Evolutionary conservation across 2,329 filamentous ascomycete genomes (phyloP).

Genomic region (Venturia asperata): DNA sequence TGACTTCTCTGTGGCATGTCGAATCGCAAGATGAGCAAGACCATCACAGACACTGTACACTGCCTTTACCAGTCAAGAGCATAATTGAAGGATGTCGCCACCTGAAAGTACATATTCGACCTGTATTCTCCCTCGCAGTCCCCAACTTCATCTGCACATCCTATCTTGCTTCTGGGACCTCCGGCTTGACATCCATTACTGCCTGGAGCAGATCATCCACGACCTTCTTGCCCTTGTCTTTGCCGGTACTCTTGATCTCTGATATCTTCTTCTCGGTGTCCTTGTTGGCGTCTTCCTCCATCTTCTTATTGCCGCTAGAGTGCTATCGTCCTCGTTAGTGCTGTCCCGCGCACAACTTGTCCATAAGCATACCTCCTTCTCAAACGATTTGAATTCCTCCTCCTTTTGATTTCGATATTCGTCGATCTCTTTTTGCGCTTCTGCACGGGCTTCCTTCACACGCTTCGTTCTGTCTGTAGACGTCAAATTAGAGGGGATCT

Average conservation of each 20-base stretch:
- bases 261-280: conserved; percentile 75
- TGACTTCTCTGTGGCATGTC: background rate
- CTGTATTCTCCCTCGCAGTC: background rate
- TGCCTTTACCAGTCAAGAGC: background rate
- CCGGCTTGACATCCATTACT: conserved; percentile 77
- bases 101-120: background rate
- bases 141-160: background rate
- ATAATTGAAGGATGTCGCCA: background rate
- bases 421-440: conserved; percentile 97
- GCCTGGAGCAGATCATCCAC: conserved; percentile 75
- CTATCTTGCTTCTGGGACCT: conserved; percentile 38
- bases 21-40: background rate
- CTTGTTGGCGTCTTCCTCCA: conserved; percentile 64
- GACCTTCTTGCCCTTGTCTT: conserved; percentile 72
- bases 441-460: conserved; percentile 90
- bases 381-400: conserved; percentile 89
- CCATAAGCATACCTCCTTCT: conserved; percentile 58
- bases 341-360: background rate
- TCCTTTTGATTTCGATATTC: conserved; percentile 87
- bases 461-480: conserved; percentile 80
- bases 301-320: conserved; percentile 76
- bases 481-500: conserved; percentile 24
- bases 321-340: conserved; percentile 51
- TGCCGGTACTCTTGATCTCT: conserved; percentile 72
- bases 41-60: conserved; percentile 4